These are phyloP conservation scores for Colletotrichum musae DNA, from an alignment of 2,329 filamentous ascomycete genomes.

Conservation along the genomic window DNA sequence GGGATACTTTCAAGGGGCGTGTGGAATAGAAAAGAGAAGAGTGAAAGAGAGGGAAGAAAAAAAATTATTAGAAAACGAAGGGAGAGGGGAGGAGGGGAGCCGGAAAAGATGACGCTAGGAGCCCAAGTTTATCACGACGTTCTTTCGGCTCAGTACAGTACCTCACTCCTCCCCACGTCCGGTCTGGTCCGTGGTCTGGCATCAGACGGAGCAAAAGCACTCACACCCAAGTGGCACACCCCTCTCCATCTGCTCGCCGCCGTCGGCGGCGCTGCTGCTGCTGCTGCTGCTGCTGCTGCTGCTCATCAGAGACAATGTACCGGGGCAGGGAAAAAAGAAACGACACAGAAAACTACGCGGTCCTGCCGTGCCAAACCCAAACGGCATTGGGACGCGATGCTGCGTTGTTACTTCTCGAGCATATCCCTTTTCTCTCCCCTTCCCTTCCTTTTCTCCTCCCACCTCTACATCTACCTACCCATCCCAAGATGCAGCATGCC, in stretches of 20 bases:
- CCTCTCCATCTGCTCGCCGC: constrained; percentile 34
- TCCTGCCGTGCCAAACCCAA: constrained; percentile 41
- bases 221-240: constrained; percentile 43
- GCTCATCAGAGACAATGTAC: constrained; percentile 43
- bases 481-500: constrained; percentile 43
- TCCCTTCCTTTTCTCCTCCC: constrained; percentile 32
- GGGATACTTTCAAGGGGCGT: constrained; percentile 25
- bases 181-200: constrained; percentile 36
- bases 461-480: constrained; percentile 28
- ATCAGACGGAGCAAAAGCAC: constrained; percentile 41
- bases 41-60: background rate
- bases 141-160: constrained; percentile 31
- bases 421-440: constrained; percentile 40
- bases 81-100: background rate
- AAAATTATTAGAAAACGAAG: constrained; percentile 26
- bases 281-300: constrained; percentile 32
- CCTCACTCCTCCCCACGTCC: constrained; percentile 39
- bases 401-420: constrained; percentile 41
- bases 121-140: constrained; percentile 41
- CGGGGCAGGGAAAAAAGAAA: constrained; percentile 43
- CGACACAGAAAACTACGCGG: constrained; percentile 37
- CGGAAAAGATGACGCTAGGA: constrained; percentile 34
- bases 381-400: constrained; percentile 37
- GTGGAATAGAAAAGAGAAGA: constrained; percentile 7
- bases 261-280: constrained; percentile 12